phyloP scores from a whole-genome alignment of 2,329 filamentous ascomycete species.

The Trematosphaeria pertusa region DNA sequence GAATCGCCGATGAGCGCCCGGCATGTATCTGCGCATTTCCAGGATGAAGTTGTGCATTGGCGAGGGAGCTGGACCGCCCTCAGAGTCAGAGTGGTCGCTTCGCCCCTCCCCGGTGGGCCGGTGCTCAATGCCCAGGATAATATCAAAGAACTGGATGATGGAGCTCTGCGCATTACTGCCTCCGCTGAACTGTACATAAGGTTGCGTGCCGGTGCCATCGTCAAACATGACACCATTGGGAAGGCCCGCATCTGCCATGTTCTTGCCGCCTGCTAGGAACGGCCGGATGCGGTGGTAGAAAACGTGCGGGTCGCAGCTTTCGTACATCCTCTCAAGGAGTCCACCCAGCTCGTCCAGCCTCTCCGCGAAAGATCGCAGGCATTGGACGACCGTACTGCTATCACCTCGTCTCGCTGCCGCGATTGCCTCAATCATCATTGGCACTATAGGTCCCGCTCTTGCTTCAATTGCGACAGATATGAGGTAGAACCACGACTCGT shows the following conservation, averaged over 20 bases:
- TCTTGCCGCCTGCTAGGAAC: conserved; percentile 94
- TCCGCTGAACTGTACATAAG: conserved; percentile 85
- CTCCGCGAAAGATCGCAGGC: conserved; percentile 84
- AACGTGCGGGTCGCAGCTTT: conserved; percentile 90
- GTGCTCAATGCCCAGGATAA: conserved; percentile 88
- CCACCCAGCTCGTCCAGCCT: conserved; percentile 82
- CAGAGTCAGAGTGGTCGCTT: conserved; percentile 40
- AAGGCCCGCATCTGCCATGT: conserved; percentile 93
- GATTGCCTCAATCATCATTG: conserved; percentile 88
- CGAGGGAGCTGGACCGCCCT: conserved; percentile 51
- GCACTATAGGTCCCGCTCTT: conserved; percentile 83
- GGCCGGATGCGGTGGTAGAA: conserved; percentile 98
- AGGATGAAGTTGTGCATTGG: conserved; percentile 87
- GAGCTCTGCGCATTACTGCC: conserved; percentile 98
- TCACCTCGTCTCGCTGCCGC: conserved; percentile 77
- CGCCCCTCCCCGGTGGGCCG: conserved; percentile 81
- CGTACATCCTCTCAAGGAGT: conserved; percentile 88
- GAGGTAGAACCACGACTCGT: conserved; percentile 99
- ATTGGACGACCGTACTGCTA: conserved; percentile 73
- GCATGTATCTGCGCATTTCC: conserved; percentile 98
- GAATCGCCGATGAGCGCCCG: conserved; percentile 88
- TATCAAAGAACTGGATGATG: conserved; percentile 95
- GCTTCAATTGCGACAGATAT: conserved; percentile 96
- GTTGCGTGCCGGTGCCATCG: conserved; percentile 70
- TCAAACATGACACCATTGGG: conserved; percentile 89